Evolutionary conservation across 495 filamentous ascomycete genomes (phyloP).

Genomic region (Pyrenula aspistea): DNA sequence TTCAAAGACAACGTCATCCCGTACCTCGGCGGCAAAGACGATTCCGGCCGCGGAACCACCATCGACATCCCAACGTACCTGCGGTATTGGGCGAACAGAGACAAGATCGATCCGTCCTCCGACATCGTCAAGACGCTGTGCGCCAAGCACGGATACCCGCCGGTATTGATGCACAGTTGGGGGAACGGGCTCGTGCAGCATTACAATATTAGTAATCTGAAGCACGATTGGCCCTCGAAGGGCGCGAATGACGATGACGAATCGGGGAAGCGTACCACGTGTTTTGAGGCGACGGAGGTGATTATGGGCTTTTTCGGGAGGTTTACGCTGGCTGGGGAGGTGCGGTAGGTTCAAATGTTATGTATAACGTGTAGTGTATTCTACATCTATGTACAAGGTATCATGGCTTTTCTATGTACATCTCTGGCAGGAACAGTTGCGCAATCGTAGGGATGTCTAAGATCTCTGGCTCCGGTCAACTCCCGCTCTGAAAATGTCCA

Average conservation of each 20-base stretch:
- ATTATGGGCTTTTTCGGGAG: conserved; percentile 26
- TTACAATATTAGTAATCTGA: conserved; percentile 13
- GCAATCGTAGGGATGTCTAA: no score
- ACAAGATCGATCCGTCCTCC: background rate
- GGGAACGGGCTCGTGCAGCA: conserved; percentile 6
- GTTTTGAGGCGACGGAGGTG: conserved; percentile 22
- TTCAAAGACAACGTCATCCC: conserved; percentile 22
- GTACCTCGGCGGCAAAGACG: conserved; percentile 23
- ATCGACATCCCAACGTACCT: conserved; percentile 4
- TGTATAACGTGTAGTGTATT: no score
- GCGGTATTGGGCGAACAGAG: background rate
- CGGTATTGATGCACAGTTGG: background rate
- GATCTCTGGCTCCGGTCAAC: no score
- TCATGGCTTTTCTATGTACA: no score
- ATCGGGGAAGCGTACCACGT: conserved; percentile 10
- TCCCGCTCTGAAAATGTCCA: no score
- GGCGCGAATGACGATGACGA: conserved; percentile 24
- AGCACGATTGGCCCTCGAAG: conserved; percentile 34
- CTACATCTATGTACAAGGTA: no score
- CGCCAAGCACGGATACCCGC: background rate
- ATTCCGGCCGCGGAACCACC: conserved; percentile 19
- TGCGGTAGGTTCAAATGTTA: no score
- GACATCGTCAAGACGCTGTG: conserved; percentile 8
- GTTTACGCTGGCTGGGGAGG: no score
- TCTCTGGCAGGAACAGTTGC: no score